Evolutionary conservation across 1,284 basidiomycete genomes (phyloP), one percentile per base, ranked within the genome.

Genomic region (Trichosporon asahii): DNA sequence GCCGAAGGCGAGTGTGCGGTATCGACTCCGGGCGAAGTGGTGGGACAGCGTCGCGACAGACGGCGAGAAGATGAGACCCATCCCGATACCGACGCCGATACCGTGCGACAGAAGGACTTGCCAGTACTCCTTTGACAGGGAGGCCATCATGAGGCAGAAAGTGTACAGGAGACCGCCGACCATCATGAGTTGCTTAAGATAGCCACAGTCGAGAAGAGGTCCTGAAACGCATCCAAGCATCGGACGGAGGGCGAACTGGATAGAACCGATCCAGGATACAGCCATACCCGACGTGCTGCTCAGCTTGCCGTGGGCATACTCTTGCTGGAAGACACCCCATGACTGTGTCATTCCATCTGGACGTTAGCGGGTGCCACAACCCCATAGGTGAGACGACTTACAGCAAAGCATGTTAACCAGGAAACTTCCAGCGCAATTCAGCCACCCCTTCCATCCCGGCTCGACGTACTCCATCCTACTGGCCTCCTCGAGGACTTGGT

Each of bases 201-300:
- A 86, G 21, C 89, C 89, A 2, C 87, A 73, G 76, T 90, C 89
- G 77, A 90, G 88, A 8, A 89, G 78, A 3, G 88, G 86, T 0
- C 89, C 89, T n/a, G 84, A 81, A 40, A 88, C 67, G 21, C 88
- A 83, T 2, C 74, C 82, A 2, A 79, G 75, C 60, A 76, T 85
- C 75, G 76, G 85, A 79, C 73, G 87, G 81, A 76, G 86, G 70
- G 83, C 87, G 85, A 72, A 86, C 79, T 91, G 89, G 68, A 90
- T 83, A 0, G 90, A 90, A 2, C 90, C 90, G 69, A 91, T 90
- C 90, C 90, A 91, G 18, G 90, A 87, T 57, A 80, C 78, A 11
- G 73, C 69, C 60, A 78, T 76, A 1, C 77, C 63, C 0, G 73
- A 53, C 27, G 65, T 37, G 29, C 37, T 21, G 2, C 66, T 61